Percentiles rank a stretch among this genome's conserved stretches.
These are phyloP conservation scores for Cenchrus fungigraminus DNA, from an alignment of 176 grass and related monocot genomes.

Conservation along the genomic window DNA sequence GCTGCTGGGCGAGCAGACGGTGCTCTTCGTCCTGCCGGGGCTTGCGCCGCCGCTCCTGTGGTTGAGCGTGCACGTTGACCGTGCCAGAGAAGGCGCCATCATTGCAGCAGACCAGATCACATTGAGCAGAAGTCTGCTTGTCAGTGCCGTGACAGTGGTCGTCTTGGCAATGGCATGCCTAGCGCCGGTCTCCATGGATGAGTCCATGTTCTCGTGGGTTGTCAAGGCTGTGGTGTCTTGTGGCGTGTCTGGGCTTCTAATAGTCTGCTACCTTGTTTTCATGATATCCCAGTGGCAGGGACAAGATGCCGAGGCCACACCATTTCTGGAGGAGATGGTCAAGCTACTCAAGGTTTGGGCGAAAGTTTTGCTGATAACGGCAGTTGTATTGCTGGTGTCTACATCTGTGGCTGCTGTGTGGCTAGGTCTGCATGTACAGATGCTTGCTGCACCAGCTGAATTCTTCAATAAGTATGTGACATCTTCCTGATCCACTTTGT, in stretches of 20 bases:
- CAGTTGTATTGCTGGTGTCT: too few species aligned
- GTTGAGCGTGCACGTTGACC: slow-evolving; percentile 24
- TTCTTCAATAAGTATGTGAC: too few species aligned
- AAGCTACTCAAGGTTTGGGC: too few species aligned
- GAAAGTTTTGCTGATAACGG: too few species aligned
- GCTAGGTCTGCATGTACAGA: too few species aligned
- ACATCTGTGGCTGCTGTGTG: too few species aligned
- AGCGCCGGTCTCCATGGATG: not conserved
- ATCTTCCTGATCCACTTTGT: too few species aligned
- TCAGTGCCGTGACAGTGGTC: too few species aligned
- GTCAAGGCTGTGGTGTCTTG: not conserved
- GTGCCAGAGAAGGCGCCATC: not conserved
- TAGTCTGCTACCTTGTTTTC: not conserved
- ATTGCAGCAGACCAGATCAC: not conserved
- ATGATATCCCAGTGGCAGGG: slow-evolving; percentile 25
- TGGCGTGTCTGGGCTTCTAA: slow-evolving; percentile 16
- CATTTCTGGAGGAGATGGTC: too few species aligned
- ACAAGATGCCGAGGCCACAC: not conserved
- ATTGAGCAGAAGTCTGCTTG: rapidly evolving
- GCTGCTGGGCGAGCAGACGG: slow-evolving; percentile 2
- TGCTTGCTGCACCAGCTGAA: too few species aligned
- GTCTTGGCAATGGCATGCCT: not conserved
- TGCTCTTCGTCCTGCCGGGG: slow-evolving; percentile 21
- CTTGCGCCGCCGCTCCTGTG: slow-evolving; percentile 16
- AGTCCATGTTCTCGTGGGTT: not conserved